Percentiles rank a stretch among this genome's conserved stretches.
Conservation (phyloP, 169 alveolate genomes). For the Plasmodium adleri region DNA sequence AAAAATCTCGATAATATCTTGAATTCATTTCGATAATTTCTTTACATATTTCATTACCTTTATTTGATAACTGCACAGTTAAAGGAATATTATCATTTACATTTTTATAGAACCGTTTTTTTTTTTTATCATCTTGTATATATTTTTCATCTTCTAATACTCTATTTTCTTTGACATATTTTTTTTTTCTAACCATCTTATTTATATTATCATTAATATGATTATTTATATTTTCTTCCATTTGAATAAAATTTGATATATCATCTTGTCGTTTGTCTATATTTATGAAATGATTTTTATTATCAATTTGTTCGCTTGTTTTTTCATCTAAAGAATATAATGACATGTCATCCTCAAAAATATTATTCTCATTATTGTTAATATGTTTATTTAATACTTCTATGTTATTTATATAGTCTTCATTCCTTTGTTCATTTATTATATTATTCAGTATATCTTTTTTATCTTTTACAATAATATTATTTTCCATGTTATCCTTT, state of each 20-base stretch:
- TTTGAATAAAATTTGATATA: slow-evolving; percentile 19
- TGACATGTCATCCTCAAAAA: too few relatives aligned
- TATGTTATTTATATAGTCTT: background rate
- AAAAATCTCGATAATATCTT: slow-evolving; percentile 85
- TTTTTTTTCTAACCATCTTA: background rate
- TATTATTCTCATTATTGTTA: background rate
- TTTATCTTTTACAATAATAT: background rate
- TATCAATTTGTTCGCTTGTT: too few relatives aligned
- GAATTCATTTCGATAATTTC: slow-evolving; percentile 76
- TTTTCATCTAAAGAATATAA: too few relatives aligned
- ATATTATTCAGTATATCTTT: background rate
- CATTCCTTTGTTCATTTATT: background rate
- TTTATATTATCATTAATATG: slow-evolving; percentile 34
- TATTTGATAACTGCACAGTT: slow-evolving; percentile 33
- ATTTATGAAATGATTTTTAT: too few relatives aligned
- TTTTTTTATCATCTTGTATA: slow-evolving; percentile 41
- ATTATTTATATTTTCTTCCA: slow-evolving; percentile 45
- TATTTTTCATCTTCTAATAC: slow-evolving; percentile 12
- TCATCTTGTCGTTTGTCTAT: slow-evolving; percentile 10
- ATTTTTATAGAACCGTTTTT: slow-evolving; percentile 42
- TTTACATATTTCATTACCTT: slow-evolving; percentile 71
- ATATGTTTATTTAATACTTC: background rate
- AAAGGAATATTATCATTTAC: slow-evolving; percentile 60
- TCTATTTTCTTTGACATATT: background rate
- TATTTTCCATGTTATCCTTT: background rate